phyloP scores from a whole-genome alignment of 345 rosid species.

The Corymbia maculata region DNA sequence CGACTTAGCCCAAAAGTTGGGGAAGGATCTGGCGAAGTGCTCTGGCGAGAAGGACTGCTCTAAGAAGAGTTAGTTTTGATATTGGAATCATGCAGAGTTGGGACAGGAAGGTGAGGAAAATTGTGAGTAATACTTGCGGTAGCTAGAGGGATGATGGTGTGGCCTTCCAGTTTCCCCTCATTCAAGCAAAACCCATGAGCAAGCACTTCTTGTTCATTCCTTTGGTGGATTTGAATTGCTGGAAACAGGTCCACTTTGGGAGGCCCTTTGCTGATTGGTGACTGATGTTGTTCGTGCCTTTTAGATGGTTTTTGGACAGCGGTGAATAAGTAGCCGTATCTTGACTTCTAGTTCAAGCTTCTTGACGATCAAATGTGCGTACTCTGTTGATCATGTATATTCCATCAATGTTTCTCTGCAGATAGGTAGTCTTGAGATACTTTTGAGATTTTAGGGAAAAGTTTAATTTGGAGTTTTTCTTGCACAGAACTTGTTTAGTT shows the following conservation, averaged over 20 bases:
- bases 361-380: not conserved
- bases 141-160: not conserved
- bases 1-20: constrained; percentile 10
- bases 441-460: not conserved
- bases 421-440: not conserved
- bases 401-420: not conserved
- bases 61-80: not conserved
- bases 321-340: not conserved
- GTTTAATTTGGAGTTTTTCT: not conserved
- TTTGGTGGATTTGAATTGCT: not conserved
- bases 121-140: not conserved
- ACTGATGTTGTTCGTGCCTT: not conserved
- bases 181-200: not conserved
- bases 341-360: not conserved
- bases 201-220: not conserved
- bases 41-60: not conserved
- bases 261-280: not conserved
- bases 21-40: constrained; percentile 4
- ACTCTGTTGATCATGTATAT: not conserved
- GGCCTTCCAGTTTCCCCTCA: not conserved
- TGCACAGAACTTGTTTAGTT: not conserved
- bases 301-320: not conserved
- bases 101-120: not conserved
- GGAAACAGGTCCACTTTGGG: not conserved
- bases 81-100: not conserved